phyloP scores from a whole-genome alignment of 345 rosid genomes.

The Psidium friedrichsthalianum region DNA sequence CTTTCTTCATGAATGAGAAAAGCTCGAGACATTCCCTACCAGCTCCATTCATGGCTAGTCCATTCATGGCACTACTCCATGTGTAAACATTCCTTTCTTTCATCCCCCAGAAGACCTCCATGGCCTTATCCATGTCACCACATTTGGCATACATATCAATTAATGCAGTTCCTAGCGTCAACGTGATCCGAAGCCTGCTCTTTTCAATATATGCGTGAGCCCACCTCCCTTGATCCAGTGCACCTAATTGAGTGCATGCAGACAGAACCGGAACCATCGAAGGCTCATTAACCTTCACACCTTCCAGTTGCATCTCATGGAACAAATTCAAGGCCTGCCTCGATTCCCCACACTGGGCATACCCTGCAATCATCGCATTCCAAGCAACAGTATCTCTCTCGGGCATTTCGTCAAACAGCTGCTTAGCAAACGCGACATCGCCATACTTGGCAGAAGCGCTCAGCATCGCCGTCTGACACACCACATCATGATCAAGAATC shows the following conservation, averaged over 20 bases:
- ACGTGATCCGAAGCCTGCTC: constrained; percentile 30
- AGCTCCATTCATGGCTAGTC: constrained; percentile 46
- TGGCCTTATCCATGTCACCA: constrained; percentile 39
- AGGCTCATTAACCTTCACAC: constrained; percentile 40
- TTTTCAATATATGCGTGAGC: constrained; percentile 43
- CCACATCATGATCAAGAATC: constrained; percentile 37
- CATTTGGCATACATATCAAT: constrained; percentile 58
- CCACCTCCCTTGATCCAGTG: constrained; percentile 58
- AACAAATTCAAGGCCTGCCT: constrained; percentile 38
- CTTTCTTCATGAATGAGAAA: constrained; percentile 34
- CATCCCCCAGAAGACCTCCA: constrained; percentile 46
- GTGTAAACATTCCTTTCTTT: constrained; percentile 46
- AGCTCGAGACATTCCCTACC: constrained; percentile 41
- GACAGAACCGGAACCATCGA: constrained; percentile 49
- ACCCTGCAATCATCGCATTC: constrained; percentile 57
- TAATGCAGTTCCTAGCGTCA: constrained; percentile 44
- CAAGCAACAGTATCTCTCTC: constrained; percentile 40
- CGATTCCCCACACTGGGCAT: constrained; percentile 34
- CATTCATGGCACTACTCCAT: constrained; percentile 52
- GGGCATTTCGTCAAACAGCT: constrained; percentile 51
- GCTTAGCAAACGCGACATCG: constrained; percentile 25
- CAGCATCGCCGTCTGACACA: constrained; percentile 51
- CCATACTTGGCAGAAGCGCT: constrained; percentile 57
- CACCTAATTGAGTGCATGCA: constrained; percentile 51
- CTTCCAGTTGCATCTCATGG: constrained; percentile 50